phyloP scores from a whole-genome alignment of 805 yeast species.

The Saccharomycopsis vini region DNA sequence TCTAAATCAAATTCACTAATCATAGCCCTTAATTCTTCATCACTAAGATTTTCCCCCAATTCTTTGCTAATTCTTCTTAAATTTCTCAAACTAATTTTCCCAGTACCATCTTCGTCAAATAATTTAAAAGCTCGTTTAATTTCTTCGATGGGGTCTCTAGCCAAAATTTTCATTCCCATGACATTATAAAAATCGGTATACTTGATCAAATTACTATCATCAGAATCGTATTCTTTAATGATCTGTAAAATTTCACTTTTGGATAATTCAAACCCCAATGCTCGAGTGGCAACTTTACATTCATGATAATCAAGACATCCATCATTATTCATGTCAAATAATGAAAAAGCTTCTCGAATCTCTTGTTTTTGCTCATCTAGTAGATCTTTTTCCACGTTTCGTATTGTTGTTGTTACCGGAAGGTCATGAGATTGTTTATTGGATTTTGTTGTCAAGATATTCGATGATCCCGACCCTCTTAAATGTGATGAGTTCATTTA shows the following conservation, averaged over 20 bases:
- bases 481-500: conserved; percentile 1
- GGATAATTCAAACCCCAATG: conserved; percentile 80
- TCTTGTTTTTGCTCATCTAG: conserved; percentile 85
- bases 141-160: conserved; percentile 90
- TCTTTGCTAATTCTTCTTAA: conserved; percentile 86
- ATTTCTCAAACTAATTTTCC: conserved; percentile 73
- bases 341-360: conserved; percentile 81
- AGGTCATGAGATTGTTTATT: neutral
- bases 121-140: conserved; percentile 80
- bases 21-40: conserved; percentile 92
- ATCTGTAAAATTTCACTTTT: conserved; percentile 68
- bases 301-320: conserved; percentile 90
- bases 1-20: conserved; percentile 95
- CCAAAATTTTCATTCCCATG: conserved; percentile 72
- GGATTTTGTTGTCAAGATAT: neutral
- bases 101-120: conserved; percentile 83
- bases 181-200: conserved; percentile 76
- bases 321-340: conserved; percentile 89
- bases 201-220: conserved; percentile 60
- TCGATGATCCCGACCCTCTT: neutral
- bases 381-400: conserved; percentile 37
- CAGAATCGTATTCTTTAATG: conserved; percentile 74
- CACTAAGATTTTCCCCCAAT: conserved; percentile 83
- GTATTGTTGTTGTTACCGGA: neutral
- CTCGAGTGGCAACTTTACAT: conserved; percentile 85